Percentiles rank a stretch among this genome's conserved stretches.
Evolutionary conservation across 108 stramenopile genomes (phyloP).

Genomic region (Fragilaria crotonensis): DNA sequence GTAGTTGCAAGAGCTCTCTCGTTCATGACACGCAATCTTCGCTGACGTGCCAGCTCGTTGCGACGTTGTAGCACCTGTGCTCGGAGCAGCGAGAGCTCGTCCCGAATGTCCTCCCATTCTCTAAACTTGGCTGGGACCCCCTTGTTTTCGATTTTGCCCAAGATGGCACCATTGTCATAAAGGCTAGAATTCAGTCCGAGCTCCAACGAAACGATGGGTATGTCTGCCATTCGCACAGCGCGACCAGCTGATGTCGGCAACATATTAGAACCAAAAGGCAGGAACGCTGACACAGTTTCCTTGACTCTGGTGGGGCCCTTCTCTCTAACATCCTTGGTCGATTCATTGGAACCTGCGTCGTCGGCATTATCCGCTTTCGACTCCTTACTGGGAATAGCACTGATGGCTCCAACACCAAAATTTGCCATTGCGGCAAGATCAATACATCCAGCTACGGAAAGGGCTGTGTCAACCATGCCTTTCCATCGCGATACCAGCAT

Average conservation of each 20-base stretch:
- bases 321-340: conserved; percentile 5
- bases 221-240: conserved; percentile 31
- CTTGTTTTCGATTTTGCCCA: conserved; percentile 42
- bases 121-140: conserved; percentile 41
- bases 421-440: conserved; percentile 46
- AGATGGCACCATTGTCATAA: conserved; percentile 35
- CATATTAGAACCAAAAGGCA: conserved; percentile 60
- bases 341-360: conserved; percentile 6
- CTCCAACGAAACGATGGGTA: conserved; percentile 44
- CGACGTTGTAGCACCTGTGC: conserved; percentile 53
- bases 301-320: background rate
- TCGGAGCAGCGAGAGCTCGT: conserved; percentile 43
- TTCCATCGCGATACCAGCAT: conserved; percentile 60
- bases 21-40: conserved; percentile 59
- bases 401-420: conserved; percentile 4
- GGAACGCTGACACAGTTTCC: background rate
- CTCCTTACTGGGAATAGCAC: background rate
- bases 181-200: conserved; percentile 38
- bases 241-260: conserved; percentile 51
- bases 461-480: conserved; percentile 44
- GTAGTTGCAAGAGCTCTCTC: conserved; percentile 42
- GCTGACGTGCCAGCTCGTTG: conserved; percentile 60
- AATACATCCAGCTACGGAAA: conserved; percentile 27
- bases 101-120: conserved; percentile 47
- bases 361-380: conserved; percentile 11